Base-by-base conservation (phyloP, 2,329 filamentous ascomycete species). In the Canariomyces notabilis region DNA sequence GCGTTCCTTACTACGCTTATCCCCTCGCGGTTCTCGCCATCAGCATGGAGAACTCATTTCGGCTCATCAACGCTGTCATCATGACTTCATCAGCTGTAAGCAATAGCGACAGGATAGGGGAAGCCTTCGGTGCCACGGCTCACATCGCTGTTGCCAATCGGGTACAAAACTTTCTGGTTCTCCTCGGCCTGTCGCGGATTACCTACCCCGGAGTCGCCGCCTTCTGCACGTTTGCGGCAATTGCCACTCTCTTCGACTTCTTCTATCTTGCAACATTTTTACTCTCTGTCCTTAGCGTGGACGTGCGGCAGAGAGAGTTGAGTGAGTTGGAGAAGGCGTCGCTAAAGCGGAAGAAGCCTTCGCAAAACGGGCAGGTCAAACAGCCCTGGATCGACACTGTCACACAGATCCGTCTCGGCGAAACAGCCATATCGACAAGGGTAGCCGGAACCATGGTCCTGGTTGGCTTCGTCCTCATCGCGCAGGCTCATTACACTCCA, bases 181-280 rank as follows among this genome's bases (percentile, higher is more conserved):
- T 90, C 7, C 78, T 76, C 57, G 64, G 78, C 1, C 69, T 89
- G n/a, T 85, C 84, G 2, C 75, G 71, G 19, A 62, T 85, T 6
- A 83, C 87, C 1, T 82, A 82, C 4, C 77, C 83, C 0, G 83
- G 83, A 38, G 83, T 89, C 3, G 77, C 81, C 1, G 83, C 82
- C 0, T 89, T 90, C 57, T 90, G 87, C 64, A 77, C 77, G 1
- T 91, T 90, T 62, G 82, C 83, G 3, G 82, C 82, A 2, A 78
- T 90, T 42, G 87, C 86, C 1, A 78, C 88, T 12, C 66, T 85
- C 1, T 84, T 90, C 57, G 87, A 91, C 63, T 85, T 86, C 51
- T 81, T 89, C 58, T 89, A 86, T 58, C 73, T 89, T 18, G 76
- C 87, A 6, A 90, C 86, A 0, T 90, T 89, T 66, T 90, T 91